Evolutionary conservation across 148 eudicot genomes (phyloP), one percentile per base, ranked within the genome.

Genomic region (Talinum fruticosum): DNA sequence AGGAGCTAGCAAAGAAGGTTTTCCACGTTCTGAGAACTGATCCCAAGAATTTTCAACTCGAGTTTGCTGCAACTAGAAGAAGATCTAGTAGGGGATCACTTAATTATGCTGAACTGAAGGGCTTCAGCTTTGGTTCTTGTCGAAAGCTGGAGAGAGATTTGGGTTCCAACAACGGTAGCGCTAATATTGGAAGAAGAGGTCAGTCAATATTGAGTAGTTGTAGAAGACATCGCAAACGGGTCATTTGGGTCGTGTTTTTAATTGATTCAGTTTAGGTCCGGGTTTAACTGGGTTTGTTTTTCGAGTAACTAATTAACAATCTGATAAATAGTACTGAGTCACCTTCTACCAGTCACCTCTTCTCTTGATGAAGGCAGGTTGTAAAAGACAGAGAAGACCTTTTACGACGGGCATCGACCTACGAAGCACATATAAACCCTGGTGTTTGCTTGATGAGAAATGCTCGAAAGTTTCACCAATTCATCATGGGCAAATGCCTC

Each of bases 1-100:
- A 88, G 78, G 95, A 90, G 35, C 65, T 92, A 82, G 93, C 97
- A 14, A 89, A 82, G 77, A 92, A 86, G 82, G 87, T 92, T 59
- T 90, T 94, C 33, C 80, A 87, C 65, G 80, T 78, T 34, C 87
- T 94, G 10, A 88, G 84, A 83, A 87, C 84, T 35, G 88, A 87
- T 82, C 93, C 90, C 28, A 79, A 81, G 66, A 92, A 87, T 49
- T 86, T 94, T 44, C 90, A 86, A 69, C 28, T 64, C 30, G 89
- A 94, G 83, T 90, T 86, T 75, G 71, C 84, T 49, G 82, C 84
- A 62, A 85, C 86, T 49, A 88, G 89, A 66, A 78, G 91, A 78
- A 87, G 92, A 86, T 89, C 93, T 26, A 45, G 80, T 70, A 85
- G 91, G 78, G 88, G 81, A 72, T n/a, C n/a, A n/a, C 70, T 82